Evolutionary conservation across 208 protist species (phyloP).

Genomic region (Crithidia expoeki): DNA sequence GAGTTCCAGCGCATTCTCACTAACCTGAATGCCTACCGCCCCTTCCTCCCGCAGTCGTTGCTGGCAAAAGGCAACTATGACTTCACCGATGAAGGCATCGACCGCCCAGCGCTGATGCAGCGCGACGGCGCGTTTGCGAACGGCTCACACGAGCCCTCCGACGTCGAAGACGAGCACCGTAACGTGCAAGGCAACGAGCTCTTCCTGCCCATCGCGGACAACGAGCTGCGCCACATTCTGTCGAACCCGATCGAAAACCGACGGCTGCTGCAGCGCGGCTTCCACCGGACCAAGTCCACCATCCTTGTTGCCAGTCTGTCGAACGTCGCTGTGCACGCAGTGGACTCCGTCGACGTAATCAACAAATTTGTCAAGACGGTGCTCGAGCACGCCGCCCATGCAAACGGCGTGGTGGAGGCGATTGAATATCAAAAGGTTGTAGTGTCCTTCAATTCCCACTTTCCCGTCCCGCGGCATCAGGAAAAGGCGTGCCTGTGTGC

Average conservation of each 20-base stretch:
- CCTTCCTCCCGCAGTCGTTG: slow-evolving; percentile 63
- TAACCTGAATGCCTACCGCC: slow-evolving; percentile 58
- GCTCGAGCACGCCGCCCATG: slow-evolving; percentile 32
- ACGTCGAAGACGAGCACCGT: background rate
- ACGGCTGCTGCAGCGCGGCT: slow-evolving; percentile 29
- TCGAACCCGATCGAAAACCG: slow-evolving; percentile 30
- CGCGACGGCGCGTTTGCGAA: background rate
- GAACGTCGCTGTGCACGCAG: slow-evolving; percentile 26
- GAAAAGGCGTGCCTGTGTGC: slow-evolving; percentile 63
- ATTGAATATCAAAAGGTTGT: slow-evolving; percentile 49
- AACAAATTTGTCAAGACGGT: slow-evolving; percentile 50
- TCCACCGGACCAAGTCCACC: slow-evolving; percentile 56
- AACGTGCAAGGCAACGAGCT: background rate
- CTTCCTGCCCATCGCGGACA: slow-evolving; percentile 13
- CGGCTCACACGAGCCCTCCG: background rate
- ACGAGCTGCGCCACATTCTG: slow-evolving; percentile 16
- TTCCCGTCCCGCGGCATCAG: slow-evolving; percentile 54
- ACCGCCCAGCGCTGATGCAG: background rate
- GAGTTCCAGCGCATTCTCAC: slow-evolving; percentile 59
- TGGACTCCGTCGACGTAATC: slow-evolving; percentile 33
- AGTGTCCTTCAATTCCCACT: slow-evolving; percentile 66
- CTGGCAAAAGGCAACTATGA: slow-evolving; percentile 35
- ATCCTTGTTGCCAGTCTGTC: slow-evolving; percentile 43
- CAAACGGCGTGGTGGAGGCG: slow-evolving; percentile 57
- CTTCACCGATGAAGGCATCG: slow-evolving; percentile 18